Evolutionary conservation across 2,329 filamentous ascomycete species (phyloP), one percentile per base, ranked within the genome.

Genomic region (Fusarium praegraminearum): DNA sequence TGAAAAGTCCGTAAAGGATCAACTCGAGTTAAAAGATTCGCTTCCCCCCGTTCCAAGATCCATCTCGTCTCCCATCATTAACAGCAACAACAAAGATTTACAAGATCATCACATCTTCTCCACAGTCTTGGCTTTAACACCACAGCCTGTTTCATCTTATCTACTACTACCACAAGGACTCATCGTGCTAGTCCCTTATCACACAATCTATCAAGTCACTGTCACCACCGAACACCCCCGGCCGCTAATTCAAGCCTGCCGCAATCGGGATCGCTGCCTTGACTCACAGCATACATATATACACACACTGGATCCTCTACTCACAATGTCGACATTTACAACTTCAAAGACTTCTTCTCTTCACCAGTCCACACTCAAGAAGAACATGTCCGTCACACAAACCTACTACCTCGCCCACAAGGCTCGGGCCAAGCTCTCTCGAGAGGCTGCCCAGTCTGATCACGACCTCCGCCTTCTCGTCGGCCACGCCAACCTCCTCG

Each of bases 381-480:
- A 94, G 83, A 94, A 91, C 84, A 98, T 98, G 96, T 97, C 92
- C 80, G 91, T 98, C 84, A 97, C 95, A 30, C 94, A 98, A 84
- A 98, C 95, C 67, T 99, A 98, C 91, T 97, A 93, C 85, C 91
- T 98, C 76, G 96, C 96, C 80, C 94, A 97, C 87, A 95, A 94
- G 83, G 96, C 96, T 79, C 90, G 96, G 81, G 91, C 91, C 76
- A 99, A 99, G 93, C 94, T 99, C 78, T 94, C 94, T 72, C 89
- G 87, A 71, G 95, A 98, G 85, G 96, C 96, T 84, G 89, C 90
- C 81, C 91, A 91, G 77, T 86, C 93, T 76, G 95, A 98, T 80
- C 96, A 98, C 87, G 90, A 98, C 85, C 92, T 99, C 70, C 91
- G 95, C 78, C 89, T 97, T 46, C 91, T 99, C 65, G 96, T 99